Conservation (phyloP, 2,329 filamentous ascomycete genomes). For the Gaeumannomyces tritici region DNA sequence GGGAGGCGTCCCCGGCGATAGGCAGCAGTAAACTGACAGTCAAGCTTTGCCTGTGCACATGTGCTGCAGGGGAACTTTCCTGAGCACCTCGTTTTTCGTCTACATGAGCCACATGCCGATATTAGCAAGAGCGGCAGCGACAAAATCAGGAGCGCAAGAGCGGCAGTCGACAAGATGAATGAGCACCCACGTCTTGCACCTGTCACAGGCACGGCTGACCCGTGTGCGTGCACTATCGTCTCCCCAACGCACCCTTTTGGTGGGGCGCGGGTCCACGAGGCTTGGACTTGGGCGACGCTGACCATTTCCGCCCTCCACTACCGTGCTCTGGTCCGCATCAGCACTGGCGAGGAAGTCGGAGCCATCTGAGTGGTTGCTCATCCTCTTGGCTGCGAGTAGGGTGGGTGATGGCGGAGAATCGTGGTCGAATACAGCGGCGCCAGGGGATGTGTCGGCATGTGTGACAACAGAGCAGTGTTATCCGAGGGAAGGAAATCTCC, state of each 20-base stretch:
- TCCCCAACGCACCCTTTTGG: not conserved
- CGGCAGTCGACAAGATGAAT: not conserved
- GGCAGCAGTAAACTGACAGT: not conserved
- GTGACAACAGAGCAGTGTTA: too few relatives aligned
- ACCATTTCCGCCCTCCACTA: not conserved
- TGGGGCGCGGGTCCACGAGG: not conserved
- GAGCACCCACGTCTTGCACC: slow-evolving; percentile 1
- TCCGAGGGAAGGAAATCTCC: not conserved
- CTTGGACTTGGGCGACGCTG: not conserved
- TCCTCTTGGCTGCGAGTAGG: not conserved
- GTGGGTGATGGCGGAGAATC: not conserved
- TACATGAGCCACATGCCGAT: not conserved
- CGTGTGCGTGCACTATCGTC: not conserved
- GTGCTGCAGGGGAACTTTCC: not conserved
- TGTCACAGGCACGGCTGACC: slow-evolving; percentile 2
- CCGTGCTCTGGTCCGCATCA: not conserved
- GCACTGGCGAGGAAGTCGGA: not conserved
- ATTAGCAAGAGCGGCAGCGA: not conserved
- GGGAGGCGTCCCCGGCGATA: not conserved
- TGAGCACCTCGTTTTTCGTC: not conserved
- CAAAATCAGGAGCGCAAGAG: not conserved
- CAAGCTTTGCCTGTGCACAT: not conserved
- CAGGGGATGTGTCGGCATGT: too few relatives aligned
- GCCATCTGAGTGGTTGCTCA: not conserved
- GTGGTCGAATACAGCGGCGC: not conserved